phyloP scores from a whole-genome alignment of 768 basidiomycete genomes.

The Daedalea quercina region DNA sequence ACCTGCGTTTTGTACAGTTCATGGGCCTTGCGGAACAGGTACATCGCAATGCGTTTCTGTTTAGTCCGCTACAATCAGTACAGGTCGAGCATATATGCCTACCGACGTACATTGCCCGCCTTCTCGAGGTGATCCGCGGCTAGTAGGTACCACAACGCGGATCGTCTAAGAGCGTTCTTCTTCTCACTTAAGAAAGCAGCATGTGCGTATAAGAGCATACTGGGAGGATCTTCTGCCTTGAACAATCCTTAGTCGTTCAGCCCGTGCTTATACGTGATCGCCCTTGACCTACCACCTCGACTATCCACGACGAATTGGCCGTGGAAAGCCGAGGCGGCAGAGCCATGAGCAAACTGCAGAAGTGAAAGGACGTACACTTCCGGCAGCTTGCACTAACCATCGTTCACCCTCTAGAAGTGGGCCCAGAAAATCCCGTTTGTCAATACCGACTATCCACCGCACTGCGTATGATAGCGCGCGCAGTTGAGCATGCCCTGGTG shows the following conservation, averaged over 20 bases:
- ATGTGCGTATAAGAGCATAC: constrained; percentile 74
- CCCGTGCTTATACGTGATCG: not conserved
- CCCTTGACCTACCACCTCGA: not conserved
- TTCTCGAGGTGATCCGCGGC: constrained; percentile 78
- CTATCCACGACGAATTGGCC: not conserved
- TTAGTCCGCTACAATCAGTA: not conserved
- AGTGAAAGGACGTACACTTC: constrained; percentile 47
- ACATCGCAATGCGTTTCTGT: constrained; percentile 82
- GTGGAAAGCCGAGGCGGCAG: constrained; percentile 14
- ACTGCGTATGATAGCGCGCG: constrained; percentile 62
- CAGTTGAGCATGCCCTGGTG: constrained; percentile 59
- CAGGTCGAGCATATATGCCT: not conserved
- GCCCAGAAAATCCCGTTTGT: constrained; percentile 49
- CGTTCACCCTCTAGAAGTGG: constrained; percentile 65
- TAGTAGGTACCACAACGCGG: constrained; percentile 73
- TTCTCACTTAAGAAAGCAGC: constrained; percentile 64
- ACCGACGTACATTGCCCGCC: constrained; percentile 65
- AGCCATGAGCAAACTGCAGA: constrained; percentile 5
- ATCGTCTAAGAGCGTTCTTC: constrained; percentile 51
- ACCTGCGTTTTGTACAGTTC: constrained; percentile 48
- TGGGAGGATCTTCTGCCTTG: constrained; percentile 78
- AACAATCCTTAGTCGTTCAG: constrained; percentile 10
- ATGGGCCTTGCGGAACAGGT: constrained; percentile 69
- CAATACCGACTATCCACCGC: constrained; percentile 71
- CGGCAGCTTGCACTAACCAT: constrained; percentile 84